A percentile compares a stretch with the other conserved stretches of the same genome.
These are phyloP conservation scores for Austropuccinia psidii DNA, from an alignment of 1,284 basidiomycete genomes.

Conservation along the genomic window DNA sequence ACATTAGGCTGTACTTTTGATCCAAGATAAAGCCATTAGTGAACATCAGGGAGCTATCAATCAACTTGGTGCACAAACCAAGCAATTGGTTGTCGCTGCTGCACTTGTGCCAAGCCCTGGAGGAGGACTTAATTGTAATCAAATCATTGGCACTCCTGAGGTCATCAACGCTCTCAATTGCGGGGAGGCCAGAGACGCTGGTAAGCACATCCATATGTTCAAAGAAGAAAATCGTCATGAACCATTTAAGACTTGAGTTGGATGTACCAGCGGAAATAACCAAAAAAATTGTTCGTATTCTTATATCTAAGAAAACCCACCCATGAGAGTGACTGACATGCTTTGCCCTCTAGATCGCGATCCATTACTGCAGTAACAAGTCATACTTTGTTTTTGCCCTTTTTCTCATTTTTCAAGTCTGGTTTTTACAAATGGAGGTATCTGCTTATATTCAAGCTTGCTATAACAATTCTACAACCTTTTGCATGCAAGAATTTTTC, in stretches of 20 bases:
- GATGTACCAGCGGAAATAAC: conserved; percentile 63
- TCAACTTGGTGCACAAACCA: too few species aligned
- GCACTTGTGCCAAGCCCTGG: conserved; percentile 10
- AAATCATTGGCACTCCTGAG: conserved; percentile 53
- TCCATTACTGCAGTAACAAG: conserved; percentile 48
- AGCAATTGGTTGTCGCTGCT: not conserved
- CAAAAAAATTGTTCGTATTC: conserved; percentile 60
- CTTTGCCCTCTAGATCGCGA: conserved; percentile 56
- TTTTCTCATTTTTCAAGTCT: too few species aligned
- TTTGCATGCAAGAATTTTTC: too few species aligned
- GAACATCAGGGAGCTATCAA: too few species aligned
- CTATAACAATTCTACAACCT: too few species aligned
- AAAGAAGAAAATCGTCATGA: conserved; percentile 70
- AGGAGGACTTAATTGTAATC: conserved; percentile 15
- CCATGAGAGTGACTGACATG: conserved; percentile 80
- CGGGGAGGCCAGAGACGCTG: conserved; percentile 89
- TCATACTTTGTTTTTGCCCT: too few species aligned
- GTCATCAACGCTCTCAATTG: conserved; percentile 84
- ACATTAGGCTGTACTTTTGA: not conserved
- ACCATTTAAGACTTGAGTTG: conserved; percentile 74
- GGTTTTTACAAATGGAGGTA: too few species aligned
- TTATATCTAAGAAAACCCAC: conserved; percentile 19
- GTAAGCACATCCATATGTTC: conserved; percentile 74
- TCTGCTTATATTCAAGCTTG: too few species aligned
- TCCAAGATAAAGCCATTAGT: not conserved